A percentile compares a stretch with the other conserved stretches of the same genome.
Evolutionary conservation across 352 stramenopile genomes (phyloP).

Genomic region (Pythium utonaiense): DNA sequence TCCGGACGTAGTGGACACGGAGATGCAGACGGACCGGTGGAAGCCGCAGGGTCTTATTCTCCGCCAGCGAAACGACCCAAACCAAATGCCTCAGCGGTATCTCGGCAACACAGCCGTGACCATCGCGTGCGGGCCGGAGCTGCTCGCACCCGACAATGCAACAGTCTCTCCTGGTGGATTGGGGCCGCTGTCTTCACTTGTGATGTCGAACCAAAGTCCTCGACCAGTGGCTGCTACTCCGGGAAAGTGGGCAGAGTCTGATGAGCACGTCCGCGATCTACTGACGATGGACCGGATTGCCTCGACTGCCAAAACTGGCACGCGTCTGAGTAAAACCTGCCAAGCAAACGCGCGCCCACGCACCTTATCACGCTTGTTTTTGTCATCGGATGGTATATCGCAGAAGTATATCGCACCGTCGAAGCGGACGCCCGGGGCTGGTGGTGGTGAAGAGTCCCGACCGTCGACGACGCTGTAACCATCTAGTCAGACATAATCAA

Average conservation of each 20-base stretch:
- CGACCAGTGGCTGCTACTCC: not conserved
- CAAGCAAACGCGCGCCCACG: conserved; percentile 45
- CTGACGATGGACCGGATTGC: conserved; percentile 58
- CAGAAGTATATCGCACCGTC: conserved; percentile 63
- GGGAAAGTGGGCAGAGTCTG: conserved; percentile 22
- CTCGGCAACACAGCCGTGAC: conserved; percentile 68
- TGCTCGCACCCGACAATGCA: conserved; percentile 14
- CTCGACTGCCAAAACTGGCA: conserved; percentile 38
- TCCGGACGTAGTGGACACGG: conserved; percentile 35
- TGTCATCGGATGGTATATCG: conserved; percentile 72
- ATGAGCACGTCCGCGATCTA: conserved; percentile 41
- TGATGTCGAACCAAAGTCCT: conserved; percentile 25
- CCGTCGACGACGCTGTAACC: conserved; percentile 27
- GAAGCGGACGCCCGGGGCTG: conserved; percentile 4
- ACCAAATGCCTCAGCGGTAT: conserved; percentile 68
- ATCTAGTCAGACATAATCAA: not conserved
- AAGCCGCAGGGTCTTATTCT: conserved; percentile 67
- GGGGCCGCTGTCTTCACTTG: conserved; percentile 5
- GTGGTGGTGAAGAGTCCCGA: conserved; percentile 5
- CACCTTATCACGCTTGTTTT: conserved; percentile 51
- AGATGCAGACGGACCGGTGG: conserved; percentile 76
- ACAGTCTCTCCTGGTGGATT: too few species aligned
- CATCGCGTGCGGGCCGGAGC: conserved; percentile 54
- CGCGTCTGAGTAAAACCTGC: conserved; percentile 63
- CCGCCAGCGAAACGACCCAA: conserved; percentile 58